These are phyloP conservation scores for Backusella macrospora DNA, from an alignment of 192 early-diverging fungal species.

Conservation along the genomic window DNA sequence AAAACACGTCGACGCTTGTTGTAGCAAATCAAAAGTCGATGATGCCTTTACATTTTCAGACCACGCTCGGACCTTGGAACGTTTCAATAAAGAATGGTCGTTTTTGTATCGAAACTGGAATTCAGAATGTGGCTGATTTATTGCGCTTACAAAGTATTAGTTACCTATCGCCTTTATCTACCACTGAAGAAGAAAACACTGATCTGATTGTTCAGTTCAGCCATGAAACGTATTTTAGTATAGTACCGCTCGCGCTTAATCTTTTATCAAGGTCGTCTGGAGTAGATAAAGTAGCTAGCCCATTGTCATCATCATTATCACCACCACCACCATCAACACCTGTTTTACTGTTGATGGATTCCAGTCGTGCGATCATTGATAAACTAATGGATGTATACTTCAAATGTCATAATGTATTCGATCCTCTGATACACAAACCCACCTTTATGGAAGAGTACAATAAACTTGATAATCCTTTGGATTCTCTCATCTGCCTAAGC, in stretches of 20 bases:
- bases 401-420: neutral
- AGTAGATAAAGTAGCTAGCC: neutral
- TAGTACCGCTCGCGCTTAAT: neutral
- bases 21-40: neutral
- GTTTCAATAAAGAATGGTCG: neutral
- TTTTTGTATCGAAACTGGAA: neutral
- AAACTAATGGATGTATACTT: neutral
- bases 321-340: neutral
- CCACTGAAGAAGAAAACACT: neutral
- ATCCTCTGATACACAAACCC: slow-evolving; percentile 1
- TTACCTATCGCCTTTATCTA: neutral
- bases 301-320: neutral
- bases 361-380: neutral
- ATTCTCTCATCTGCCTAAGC: neutral
- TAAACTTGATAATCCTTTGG: neutral
- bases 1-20: neutral
- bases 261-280: neutral
- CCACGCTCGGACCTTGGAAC: neutral
- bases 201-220: neutral
- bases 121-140: neutral
- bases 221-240: slow-evolving; percentile 1
- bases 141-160: neutral
- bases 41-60: neutral
- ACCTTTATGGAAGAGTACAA: slow-evolving; percentile 4
- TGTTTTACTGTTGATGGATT: neutral